These are phyloP conservation scores for Cordyceps tenuipes DNA, from an alignment of 2,329 filamentous ascomycete species.

Conservation along the genomic window DNA sequence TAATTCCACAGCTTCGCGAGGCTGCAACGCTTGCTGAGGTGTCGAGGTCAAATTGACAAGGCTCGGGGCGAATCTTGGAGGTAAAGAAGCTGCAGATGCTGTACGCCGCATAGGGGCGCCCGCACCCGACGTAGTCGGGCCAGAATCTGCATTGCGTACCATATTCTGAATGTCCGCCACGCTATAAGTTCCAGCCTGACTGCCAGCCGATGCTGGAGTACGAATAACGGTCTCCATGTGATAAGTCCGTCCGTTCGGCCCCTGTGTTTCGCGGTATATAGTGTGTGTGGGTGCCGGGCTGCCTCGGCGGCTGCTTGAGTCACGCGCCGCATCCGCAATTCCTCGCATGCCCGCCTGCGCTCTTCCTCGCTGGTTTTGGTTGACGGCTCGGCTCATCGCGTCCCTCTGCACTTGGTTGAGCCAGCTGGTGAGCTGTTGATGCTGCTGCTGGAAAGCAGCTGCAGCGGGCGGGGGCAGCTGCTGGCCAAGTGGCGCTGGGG, in stretches of 20 bases:
- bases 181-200: conserved; percentile 25
- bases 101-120: conserved; percentile 44
- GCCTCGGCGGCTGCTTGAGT: conserved; percentile 18
- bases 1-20: conserved; percentile 37
- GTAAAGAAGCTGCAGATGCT: conserved; percentile 37
- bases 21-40: conserved; percentile 14
- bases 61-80: conserved; percentile 26
- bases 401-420: conserved; percentile 40
- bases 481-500: conserved; percentile 10
- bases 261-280: conserved; percentile 25
- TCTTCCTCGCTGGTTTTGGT: conserved; percentile 35
- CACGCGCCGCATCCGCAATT: conserved; percentile 26
- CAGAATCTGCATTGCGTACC: conserved; percentile 36
- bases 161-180: conserved; percentile 38
- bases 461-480: conserved; percentile 15
- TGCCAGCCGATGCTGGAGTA: conserved; percentile 12
- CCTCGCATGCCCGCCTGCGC: conserved; percentile 33
- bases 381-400: conserved; percentile 32
- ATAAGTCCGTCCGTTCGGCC: conserved; percentile 26
- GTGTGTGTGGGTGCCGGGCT: conserved; percentile 26
- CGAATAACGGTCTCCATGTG: conserved; percentile 28
- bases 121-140: conserved; percentile 38
- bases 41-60: conserved; percentile 20
- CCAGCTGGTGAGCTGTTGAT: conserved; percentile 37
- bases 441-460: conserved; percentile 22